Conservation (phyloP, 495 filamentous ascomycete genomes). For the Penicillium macrosclerotiorum region DNA sequence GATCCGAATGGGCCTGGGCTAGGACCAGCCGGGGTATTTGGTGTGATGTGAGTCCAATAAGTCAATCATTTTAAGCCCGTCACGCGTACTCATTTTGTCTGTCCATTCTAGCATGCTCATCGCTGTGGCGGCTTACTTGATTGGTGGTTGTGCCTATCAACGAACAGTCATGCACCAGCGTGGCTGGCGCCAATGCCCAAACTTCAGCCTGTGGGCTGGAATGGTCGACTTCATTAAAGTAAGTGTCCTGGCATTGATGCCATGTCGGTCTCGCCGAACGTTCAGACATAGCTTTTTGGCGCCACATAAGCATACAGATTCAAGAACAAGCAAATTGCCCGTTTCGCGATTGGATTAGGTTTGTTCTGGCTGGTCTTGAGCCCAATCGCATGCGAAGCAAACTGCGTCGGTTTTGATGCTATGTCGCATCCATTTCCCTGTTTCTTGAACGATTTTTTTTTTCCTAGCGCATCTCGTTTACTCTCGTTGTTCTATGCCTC, state of each 20-base stretch:
- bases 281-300: slow-evolving; percentile 16
- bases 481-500: neutral
- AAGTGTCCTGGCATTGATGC: slow-evolving; percentile 44
- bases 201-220: slow-evolving; percentile 90
- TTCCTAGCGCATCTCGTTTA: slow-evolving; percentile 6
- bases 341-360: slow-evolving; percentile 39
- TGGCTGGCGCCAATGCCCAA: slow-evolving; percentile 93
- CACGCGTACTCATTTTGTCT: no score
- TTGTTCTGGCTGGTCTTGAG: slow-evolving; percentile 30
- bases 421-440: slow-evolving; percentile 1
- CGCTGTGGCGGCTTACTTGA: slow-evolving; percentile 80
- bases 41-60: slow-evolving; percentile 67
- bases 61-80: no score
- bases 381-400: slow-evolving; percentile 9
- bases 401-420: no score
- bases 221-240: slow-evolving; percentile 81
- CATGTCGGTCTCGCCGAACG: slow-evolving; percentile 28
- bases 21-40: slow-evolving; percentile 86
- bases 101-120: slow-evolving; percentile 52
- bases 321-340: slow-evolving; percentile 28
- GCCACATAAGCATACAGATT: slow-evolving; percentile 20
- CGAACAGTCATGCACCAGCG: slow-evolving; percentile 91
- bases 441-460: slow-evolving; percentile 4
- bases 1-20: slow-evolving; percentile 65
- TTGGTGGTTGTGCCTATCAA: slow-evolving; percentile 94